Evolutionary conservation across 805 yeast genomes (phyloP), one percentile per base, ranked within the genome.

Genomic region (Spathaspora arborariae): DNA sequence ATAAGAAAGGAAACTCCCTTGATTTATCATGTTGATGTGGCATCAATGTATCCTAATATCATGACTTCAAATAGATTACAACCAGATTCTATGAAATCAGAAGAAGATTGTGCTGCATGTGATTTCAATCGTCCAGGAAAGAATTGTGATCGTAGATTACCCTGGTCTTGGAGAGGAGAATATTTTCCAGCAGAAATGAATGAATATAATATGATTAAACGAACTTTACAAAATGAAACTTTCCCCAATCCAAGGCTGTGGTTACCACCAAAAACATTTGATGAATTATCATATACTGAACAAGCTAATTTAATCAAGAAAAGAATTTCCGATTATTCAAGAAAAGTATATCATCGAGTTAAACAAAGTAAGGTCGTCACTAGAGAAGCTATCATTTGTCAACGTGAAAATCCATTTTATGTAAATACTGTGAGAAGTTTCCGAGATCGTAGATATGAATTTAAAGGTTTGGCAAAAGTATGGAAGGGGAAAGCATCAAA

Each of bases 161-260:
- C 91, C 0, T 94, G 99, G 99, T 78, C 96, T 5, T 94, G 99
- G 98, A 82, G 99, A 72, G 99, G 98, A 44, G 99, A 94, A 57
- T 95, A 75, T 57, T 86, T 75, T 53, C 98, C 99, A 0, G 89
- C 97, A 0, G 84, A 88, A 61, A 82, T 81, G 79, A 90, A 85
- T 58, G 99, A 94, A 58, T 92, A 94, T 62, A 79, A 83, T 48
- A 86, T 90, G 95, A 82, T 94, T 36, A 88, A 86, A 60, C 76
- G 92, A 58, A 85, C 96, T 0, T 66, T 92, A 35, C 87, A 85
- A 51, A 80, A 78, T 54, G 98, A 92, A 62, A 71, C 77, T 1
- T 89, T 89, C 56, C 88, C 92, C 0, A 79, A 82, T 15, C 68
- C 74, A 39, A 75, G 67, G 48, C 78, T 83, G 0, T 76, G 81